phyloP scores from a whole-genome alignment of 2,329 filamentous ascomycete species.

The Decorospora gaudefroyi region DNA sequence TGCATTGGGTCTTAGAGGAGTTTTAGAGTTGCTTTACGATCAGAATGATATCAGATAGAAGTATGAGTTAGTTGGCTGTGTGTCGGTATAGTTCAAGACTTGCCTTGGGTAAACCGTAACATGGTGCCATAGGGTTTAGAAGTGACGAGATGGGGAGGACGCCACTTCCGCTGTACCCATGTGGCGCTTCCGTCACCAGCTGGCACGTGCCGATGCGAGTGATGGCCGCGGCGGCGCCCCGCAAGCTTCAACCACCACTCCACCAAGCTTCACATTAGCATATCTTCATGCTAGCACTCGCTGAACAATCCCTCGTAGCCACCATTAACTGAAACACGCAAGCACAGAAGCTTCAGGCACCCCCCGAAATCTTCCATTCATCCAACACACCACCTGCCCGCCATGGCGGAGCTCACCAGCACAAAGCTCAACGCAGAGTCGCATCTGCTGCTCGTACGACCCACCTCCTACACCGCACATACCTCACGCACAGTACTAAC shows the following conservation, averaged over 20 bases:
- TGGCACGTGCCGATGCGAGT: slow-evolving; percentile 24
- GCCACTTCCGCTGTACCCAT: neutral
- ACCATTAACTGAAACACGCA: neutral
- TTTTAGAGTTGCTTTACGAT: slow-evolving; percentile 45
- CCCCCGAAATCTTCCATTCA: neutral
- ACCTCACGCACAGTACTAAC: neutral
- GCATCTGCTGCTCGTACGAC: slow-evolving; percentile 72
- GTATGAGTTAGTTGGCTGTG: neutral
- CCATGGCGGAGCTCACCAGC: slow-evolving; percentile 56
- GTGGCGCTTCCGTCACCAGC: no score
- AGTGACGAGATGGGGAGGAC: no score
- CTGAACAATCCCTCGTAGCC: neutral
- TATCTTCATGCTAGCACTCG: slow-evolving; percentile 1
- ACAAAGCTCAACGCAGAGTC: slow-evolving; percentile 74
- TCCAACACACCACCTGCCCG: slow-evolving; percentile 10
- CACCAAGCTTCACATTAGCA: slow-evolving; percentile 4
- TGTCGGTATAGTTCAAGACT: neutral
- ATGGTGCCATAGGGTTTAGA: no score
- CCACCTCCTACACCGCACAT: neutral
- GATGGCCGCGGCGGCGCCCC: slow-evolving; percentile 30
- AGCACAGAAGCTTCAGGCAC: neutral
- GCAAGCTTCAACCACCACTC: slow-evolving; percentile 20
- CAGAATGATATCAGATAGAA: slow-evolving; percentile 43
- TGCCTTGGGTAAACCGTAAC: neutral
- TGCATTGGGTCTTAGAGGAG: slow-evolving; percentile 49